Conservation (phyloP, 192 early-diverging fungal species). For the Oehlia diaphana region DNA sequence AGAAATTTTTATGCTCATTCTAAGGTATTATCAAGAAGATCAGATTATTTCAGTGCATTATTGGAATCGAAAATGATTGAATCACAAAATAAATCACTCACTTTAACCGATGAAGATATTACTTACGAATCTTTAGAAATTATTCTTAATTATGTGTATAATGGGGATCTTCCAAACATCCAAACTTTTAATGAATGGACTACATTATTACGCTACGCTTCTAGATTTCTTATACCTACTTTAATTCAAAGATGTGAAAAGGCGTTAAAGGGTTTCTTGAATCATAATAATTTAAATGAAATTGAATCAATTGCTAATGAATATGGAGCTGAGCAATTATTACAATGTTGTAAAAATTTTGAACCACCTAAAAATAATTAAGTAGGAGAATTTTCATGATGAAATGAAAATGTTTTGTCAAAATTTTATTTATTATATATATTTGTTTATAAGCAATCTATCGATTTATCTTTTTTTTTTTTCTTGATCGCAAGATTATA, state of each 20-base stretch:
- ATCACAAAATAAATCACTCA: neutral
- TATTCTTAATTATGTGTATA: neutral
- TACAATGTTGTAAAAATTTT: neutral
- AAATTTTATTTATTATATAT: too few relatives aligned
- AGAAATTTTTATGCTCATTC: neutral
- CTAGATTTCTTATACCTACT: neutral
- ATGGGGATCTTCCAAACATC: neutral
- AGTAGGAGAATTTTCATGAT: too few relatives aligned
- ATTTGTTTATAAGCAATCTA: too few relatives aligned
- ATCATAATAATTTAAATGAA: neutral
- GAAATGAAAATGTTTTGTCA: too few relatives aligned
- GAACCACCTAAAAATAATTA: neutral
- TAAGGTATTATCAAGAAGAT: neutral
- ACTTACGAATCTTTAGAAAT: neutral
- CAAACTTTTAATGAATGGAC: neutral
- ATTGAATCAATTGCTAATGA: neutral
- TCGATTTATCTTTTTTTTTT: too few relatives aligned
- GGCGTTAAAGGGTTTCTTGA: neutral
- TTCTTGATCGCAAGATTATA: too few relatives aligned
- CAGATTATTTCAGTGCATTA: constrained; percentile 9
- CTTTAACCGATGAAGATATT: neutral
- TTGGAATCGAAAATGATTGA: constrained; percentile 14
- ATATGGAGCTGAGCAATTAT: neutral
- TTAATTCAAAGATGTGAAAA: constrained; percentile 21
- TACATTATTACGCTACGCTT: neutral